Conservation (phyloP, 169 alveolate species). For the Sarcocystis neurona region DNA sequence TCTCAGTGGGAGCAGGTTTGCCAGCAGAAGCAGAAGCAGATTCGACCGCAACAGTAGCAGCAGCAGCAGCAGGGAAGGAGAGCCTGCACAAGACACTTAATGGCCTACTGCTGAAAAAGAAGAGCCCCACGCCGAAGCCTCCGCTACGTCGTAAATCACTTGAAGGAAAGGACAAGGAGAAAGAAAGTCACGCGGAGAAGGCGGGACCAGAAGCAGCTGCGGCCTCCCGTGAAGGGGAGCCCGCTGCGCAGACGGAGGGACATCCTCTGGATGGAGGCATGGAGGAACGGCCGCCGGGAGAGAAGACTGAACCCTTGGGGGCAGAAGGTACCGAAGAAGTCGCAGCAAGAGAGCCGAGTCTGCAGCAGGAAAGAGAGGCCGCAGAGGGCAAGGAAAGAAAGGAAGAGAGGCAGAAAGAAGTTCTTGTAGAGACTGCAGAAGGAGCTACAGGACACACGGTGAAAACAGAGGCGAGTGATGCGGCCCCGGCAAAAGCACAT, state of each 20-base stretch:
- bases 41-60: background rate
- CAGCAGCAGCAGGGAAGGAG: background rate
- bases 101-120: background rate
- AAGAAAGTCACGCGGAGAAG: background rate
- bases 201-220: background rate
- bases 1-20: background rate
- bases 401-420: background rate
- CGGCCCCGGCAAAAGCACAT: too few species aligned
- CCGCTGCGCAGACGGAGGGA: background rate
- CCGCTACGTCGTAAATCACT: too few species aligned
- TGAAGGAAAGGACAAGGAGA: background rate
- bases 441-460: background rate
- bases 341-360: background rate
- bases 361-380: background rate
- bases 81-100: background rate
- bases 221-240: background rate
- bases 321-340: background rate
- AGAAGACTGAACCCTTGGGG: background rate
- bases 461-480: background rate
- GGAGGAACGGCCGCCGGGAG: constrained; percentile 10
- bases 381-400: background rate
- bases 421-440: background rate
- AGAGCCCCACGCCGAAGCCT: background rate
- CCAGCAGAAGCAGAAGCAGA: background rate
- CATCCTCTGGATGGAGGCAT: background rate